Conservation (phyloP, 352 stramenopile genomes). For the Thraustotheca clavata region DNA sequence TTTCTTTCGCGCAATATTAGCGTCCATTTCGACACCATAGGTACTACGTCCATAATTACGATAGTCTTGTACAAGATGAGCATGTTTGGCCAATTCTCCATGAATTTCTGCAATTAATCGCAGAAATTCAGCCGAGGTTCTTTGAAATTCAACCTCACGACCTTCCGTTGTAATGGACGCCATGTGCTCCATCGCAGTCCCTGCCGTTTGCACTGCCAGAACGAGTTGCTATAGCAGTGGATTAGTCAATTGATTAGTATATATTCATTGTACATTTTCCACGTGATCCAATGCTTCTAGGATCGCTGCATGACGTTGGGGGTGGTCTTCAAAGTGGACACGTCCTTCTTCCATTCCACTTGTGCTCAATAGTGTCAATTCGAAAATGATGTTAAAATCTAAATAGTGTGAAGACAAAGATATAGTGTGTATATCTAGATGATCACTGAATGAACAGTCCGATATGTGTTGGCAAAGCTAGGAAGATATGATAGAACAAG, state of each 20-base stretch:
- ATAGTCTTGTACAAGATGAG: slow-evolving; percentile 81
- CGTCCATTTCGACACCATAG: slow-evolving; percentile 77
- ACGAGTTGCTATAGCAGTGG: slow-evolving; percentile 63
- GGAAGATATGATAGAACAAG: too few species aligned
- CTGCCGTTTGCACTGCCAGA: slow-evolving; percentile 50
- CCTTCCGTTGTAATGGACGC: slow-evolving; percentile 54
- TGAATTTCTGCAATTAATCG: slow-evolving; percentile 83
- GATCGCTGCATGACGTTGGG: slow-evolving; percentile 51
- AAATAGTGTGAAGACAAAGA: neutral
- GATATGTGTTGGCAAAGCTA: too few species aligned
- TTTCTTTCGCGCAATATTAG: slow-evolving; percentile 65
- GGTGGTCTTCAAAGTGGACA: slow-evolving; percentile 19
- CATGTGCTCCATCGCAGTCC: slow-evolving; percentile 59
- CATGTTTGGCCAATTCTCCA: slow-evolving; percentile 68
- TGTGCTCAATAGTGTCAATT: too few species aligned
- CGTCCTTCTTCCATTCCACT: slow-evolving; percentile 18
- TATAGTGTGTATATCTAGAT: too few species aligned
- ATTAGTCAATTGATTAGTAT: slow-evolving; percentile 1
- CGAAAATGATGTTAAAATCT: neutral
- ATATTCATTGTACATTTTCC: slow-evolving; percentile 44
- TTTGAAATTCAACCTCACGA: slow-evolving; percentile 60
- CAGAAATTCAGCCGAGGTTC: slow-evolving; percentile 71
- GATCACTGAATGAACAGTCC: too few species aligned
- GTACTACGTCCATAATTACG: slow-evolving; percentile 72
- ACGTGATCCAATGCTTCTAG: slow-evolving; percentile 64